These are phyloP conservation scores for Yarrowia divulgata DNA, from an alignment of 805 yeast genomes.

Conservation along the genomic window DNA sequence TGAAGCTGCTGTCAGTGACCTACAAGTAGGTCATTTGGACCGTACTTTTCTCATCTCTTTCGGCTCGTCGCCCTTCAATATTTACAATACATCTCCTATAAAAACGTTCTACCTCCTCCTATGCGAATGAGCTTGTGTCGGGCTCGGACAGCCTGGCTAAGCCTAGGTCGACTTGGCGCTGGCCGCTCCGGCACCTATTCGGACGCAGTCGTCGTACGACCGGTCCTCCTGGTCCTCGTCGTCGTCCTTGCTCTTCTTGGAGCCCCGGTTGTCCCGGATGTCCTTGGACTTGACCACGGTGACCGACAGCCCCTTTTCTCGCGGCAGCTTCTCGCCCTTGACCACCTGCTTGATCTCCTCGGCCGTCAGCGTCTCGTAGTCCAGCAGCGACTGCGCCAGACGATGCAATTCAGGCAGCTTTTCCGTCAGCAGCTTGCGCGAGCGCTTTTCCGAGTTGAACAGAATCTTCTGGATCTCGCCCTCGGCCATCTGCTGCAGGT, in stretches of 20 bases:
- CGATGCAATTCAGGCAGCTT: constrained; percentile 76
- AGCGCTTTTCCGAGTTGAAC: constrained; percentile 78
- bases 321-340: constrained; percentile 75
- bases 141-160: no score
- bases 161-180: constrained; percentile 30
- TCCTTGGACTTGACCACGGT: constrained; percentile 66
- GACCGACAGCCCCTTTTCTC: constrained; percentile 73
- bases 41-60: no score
- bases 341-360: constrained; percentile 90
- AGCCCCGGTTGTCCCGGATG: constrained; percentile 47
- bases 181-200: constrained; percentile 22
- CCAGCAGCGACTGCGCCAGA: constrained; percentile 90
- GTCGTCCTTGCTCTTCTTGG: constrained; percentile 22
- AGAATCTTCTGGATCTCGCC: constrained; percentile 83
- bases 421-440: constrained; percentile 69
- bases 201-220: constrained; percentile 33
- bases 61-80: no score
- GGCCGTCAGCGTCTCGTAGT: constrained; percentile 91
- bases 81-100: constrained; percentile 32
- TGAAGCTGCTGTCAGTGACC: no score
- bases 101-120: constrained; percentile 14
- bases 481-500: constrained; percentile 88
- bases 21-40: no score
- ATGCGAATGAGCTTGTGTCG: not conserved
- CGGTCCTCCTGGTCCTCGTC: constrained; percentile 33